A percentile compares a stretch with the other conserved stretches of the same genome.
These are phyloP conservation scores for Ogataea corticis DNA, from an alignment of 805 yeast genomes.

Conservation along the genomic window DNA sequence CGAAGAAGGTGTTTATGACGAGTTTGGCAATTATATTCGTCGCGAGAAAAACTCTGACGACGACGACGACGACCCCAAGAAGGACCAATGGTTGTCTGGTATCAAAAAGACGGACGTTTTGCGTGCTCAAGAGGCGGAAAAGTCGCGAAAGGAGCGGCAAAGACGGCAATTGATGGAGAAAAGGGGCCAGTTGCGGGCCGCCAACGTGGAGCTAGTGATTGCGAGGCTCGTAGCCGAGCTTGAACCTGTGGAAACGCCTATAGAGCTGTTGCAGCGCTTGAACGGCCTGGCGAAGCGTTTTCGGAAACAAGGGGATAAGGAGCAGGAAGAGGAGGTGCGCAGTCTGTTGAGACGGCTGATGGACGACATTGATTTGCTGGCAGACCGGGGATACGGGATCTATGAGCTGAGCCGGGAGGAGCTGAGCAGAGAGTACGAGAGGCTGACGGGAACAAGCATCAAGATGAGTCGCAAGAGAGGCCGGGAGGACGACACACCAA, in stretches of 20 bases:
- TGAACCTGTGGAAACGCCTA: constrained; percentile 59
- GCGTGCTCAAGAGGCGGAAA: constrained; percentile 28
- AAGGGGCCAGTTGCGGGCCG: constrained; percentile 13
- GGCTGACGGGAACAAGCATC: constrained; percentile 40
- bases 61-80: constrained; percentile 37
- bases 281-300: constrained; percentile 26
- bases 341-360: constrained; percentile 42
- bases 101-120: constrained; percentile 25
- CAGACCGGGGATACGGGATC: constrained; percentile 44
- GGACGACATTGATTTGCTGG: constrained; percentile 46
- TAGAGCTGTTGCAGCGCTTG: constrained; percentile 53
- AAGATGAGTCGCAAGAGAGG: constrained; percentile 8
- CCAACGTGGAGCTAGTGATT: constrained; percentile 25
- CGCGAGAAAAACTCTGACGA: constrained; percentile 26
- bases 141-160: constrained; percentile 23
- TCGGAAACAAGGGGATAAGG: constrained; percentile 18
- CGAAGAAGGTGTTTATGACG: constrained; percentile 60
- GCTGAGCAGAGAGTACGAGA: constrained; percentile 44
- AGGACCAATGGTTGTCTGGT: constrained; percentile 25
- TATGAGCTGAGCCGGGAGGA: constrained; percentile 62
- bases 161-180: constrained; percentile 17
- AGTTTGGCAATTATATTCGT: constrained; percentile 56
- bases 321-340: constrained; percentile 22
- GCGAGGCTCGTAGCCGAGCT: constrained; percentile 41
- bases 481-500: constrained; percentile 21